Evolutionary conservation across 2,329 filamentous ascomycete genomes (phyloP).

Genomic region (Coniosporium tulheliwenetii): DNA sequence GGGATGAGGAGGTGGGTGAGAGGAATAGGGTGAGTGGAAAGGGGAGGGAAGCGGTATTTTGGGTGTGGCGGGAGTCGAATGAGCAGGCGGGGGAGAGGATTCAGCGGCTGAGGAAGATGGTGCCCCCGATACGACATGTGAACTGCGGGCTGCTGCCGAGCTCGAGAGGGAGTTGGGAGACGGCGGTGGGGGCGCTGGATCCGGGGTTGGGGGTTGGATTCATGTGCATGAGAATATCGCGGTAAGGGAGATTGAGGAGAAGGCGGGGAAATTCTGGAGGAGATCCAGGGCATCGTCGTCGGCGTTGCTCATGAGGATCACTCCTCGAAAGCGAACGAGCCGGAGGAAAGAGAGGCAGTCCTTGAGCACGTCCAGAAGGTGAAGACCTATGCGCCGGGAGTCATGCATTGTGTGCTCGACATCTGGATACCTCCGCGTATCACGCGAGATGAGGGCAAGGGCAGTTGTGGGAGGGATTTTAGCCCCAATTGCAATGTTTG

Average conservation of each 20-base stretch:
- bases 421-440: conserved; percentile 17
- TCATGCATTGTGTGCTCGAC: conserved; percentile 47
- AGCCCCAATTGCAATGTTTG: too few relatives aligned
- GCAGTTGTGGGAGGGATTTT: too few relatives aligned
- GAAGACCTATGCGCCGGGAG: conserved; percentile 46
- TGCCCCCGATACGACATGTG: conserved; percentile 35
- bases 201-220: conserved; percentile 34
- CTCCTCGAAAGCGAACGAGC: conserved; percentile 5
- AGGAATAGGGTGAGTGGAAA: conserved; percentile 1
- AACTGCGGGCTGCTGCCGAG: conserved; percentile 43
- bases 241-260: conserved; percentile 25
- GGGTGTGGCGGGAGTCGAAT: conserved; percentile 27
- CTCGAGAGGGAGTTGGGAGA: conserved; percentile 32
- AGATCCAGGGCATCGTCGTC: conserved; percentile 8
- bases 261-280: conserved; percentile 25
- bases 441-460: not conserved
- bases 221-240: conserved; percentile 47
- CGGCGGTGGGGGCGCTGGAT: conserved; percentile 33
- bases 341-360: conserved; percentile 7
- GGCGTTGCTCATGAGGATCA: conserved; percentile 2
- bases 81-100: conserved; percentile 15
- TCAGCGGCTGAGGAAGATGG: conserved; percentile 5
- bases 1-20: conserved; percentile 1
- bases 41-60: conserved; percentile 10
- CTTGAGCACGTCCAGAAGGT: conserved; percentile 33